phyloP scores from a whole-genome alignment of 441 rosid species.

The Populus hybrid region DNA sequence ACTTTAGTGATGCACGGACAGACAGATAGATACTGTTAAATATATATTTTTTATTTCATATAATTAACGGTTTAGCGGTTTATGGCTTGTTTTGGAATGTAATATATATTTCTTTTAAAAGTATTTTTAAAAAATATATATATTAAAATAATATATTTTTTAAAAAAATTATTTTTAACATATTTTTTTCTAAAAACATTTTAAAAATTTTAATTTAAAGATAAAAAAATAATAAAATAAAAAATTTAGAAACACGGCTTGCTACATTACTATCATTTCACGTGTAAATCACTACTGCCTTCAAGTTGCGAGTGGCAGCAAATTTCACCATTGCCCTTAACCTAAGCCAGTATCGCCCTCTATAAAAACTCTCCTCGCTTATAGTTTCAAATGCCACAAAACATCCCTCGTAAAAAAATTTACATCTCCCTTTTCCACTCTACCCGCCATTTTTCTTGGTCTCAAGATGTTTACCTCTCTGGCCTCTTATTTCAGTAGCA shows the following conservation, averaged over 20 bases:
- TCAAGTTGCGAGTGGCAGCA: no score
- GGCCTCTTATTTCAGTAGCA: neutral
- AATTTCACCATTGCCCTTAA: neutral
- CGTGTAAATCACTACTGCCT: neutral
- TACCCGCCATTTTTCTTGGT: neutral
- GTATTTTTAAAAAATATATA: no score
- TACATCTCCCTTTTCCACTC: neutral
- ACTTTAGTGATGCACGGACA: neutral
- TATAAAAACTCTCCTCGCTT: neutral
- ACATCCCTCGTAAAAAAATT: neutral
- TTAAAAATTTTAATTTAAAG: no score
- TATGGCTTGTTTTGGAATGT: no score
- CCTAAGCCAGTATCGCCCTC: neutral
- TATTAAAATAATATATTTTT: no score
- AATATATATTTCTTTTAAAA: no score
- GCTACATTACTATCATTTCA: neutral
- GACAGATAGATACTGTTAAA: neutral
- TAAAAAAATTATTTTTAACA: no score
- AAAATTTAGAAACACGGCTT: no score
- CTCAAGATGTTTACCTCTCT: slow-evolving; percentile 16
- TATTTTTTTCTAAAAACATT: no score
- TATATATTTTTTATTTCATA: neutral
- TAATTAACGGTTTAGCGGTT: neutral
- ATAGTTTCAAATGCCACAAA: neutral
- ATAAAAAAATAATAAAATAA: no score